Evolutionary conservation across 164 flowering plant genomes (phyloP).

Genomic region (Vitis labrusca): DNA sequence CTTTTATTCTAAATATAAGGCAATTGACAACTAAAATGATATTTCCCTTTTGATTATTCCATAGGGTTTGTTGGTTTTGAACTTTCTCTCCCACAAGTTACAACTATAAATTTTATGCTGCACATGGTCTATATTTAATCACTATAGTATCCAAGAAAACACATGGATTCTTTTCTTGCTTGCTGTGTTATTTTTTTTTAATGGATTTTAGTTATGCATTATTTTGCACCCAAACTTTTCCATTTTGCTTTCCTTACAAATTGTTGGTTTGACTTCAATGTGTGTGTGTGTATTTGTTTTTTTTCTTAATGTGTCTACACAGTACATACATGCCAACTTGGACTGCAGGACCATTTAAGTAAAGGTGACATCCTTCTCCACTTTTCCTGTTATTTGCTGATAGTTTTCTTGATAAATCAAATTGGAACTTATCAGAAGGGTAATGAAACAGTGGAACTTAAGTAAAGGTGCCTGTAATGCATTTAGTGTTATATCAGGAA

Average conservation of each 20-base stretch:
- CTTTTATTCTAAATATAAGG: neutral
- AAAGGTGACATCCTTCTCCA: constrained; percentile 37
- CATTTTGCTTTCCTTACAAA: neutral
- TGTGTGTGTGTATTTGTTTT: neutral
- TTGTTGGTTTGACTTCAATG: neutral
- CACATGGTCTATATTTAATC: no score
- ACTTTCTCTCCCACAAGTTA: neutral
- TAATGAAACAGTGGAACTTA: no score
- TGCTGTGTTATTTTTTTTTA: neutral
- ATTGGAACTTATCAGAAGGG: no score
- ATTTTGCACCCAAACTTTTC: neutral
- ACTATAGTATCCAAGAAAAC: no score
- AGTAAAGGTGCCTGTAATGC: no score
- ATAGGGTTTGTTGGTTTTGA: neutral
- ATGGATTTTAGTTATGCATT: neutral
- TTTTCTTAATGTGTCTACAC: constrained; percentile 22
- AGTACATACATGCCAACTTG: constrained; percentile 50
- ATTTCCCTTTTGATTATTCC: neutral
- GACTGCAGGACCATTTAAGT: constrained; percentile 45
- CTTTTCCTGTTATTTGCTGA: no score
- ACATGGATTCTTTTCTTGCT: neutral
- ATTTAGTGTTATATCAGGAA: no score
- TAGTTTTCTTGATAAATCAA: no score
- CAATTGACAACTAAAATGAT: neutral
- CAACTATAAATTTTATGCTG: neutral